Percentiles rank a stretch among this genome's conserved stretches.
Evolutionary conservation across 106 monocot species (phyloP).

Genomic region (Cymbidium sinense): DNA sequence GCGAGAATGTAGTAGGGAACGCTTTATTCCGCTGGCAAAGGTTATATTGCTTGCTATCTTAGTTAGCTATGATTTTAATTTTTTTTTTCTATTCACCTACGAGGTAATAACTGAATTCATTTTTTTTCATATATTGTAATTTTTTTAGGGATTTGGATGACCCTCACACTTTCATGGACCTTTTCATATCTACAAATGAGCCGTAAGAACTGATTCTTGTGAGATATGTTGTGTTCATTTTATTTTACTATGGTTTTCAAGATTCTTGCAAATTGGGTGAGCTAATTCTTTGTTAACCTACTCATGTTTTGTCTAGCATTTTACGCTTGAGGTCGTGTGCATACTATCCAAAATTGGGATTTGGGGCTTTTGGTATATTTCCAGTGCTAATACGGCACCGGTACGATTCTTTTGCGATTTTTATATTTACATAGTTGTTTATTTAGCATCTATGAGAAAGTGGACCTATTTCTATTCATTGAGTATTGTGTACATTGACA

Average conservation of each 20-base stretch:
- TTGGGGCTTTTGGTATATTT: conserved; percentile 75
- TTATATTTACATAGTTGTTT: not conserved
- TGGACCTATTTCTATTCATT: not conserved
- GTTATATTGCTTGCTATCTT: conserved; percentile 21
- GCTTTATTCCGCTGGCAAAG: conserved; percentile 97
- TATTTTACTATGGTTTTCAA: not conserved
- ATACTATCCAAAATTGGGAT: conserved; percentile 58
- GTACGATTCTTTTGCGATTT: conserved; percentile 21
- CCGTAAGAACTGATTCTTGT: conserved; percentile 42
- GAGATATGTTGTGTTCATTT: not conserved
- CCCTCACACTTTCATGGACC: conserved; percentile 91
- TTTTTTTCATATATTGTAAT: not conserved
- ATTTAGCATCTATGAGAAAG: not conserved
- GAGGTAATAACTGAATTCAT: not conserved
- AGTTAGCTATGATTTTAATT: conserved; percentile 13
- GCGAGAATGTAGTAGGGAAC: conserved; percentile 48
- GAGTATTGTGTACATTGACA: not conserved
- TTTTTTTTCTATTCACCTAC: not conserved
- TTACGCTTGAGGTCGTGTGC: conserved; percentile 72
- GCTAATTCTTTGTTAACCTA: conserved; percentile 2
- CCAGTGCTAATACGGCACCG: conserved; percentile 44
- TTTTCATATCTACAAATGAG: conserved; percentile 65
- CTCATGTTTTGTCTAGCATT: conserved; percentile 29
- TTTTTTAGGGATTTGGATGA: conserved; percentile 77
- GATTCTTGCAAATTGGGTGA: not conserved